Evolutionary conservation across 257 asterid genomes (phyloP), one percentile per base, ranked within the genome.

Genomic region (Lavandula angustifolia): DNA sequence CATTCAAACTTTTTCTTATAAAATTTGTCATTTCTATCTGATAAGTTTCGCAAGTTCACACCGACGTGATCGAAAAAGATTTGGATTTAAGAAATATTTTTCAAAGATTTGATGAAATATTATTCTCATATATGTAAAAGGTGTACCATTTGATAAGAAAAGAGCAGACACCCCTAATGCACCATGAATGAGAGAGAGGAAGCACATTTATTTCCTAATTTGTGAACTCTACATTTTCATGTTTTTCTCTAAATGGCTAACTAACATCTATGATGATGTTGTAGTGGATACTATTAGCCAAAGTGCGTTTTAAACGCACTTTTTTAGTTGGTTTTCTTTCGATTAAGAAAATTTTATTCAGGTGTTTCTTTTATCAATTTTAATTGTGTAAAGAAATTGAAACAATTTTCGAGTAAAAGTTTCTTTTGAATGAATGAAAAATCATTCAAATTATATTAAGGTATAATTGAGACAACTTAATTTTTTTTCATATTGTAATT

Each of bases 161-260:
- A 48, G 37, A 48, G 6, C 13, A 64, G 50, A 54, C 76, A 12
- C 35, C 57, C 56, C 12, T 32, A 66, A 33, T 67, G 64, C 49
- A 14, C 59, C 37, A 54, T 18, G 68, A 61, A 50, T 65, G 47
- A 41, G 73, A 70, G 75, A 41, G 73, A 70, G 75, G 79, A 44
- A 73, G 70, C 66, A 40, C 76, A 65, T 54, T 53, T 41, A 61
- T 74, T 71, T 54, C 79, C 59, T 32, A 54, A 66, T 50, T 61
- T 40, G 70, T 58, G 57, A 57, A 62, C 43, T 32, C 66, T 18
- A 44, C 66, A 66, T 74, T 55, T 49, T 52, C 53, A 63, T 79
- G 83, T 72, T 73, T 70, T 55, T 37, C 72, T 69, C 31, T 62
- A 72, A 64, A 51, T 55, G 64, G 66, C 31, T 52, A 27, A 54